Conservation (phyloP, 2,329 filamentous ascomycete species). For the Madurella mycetomatis region DNA sequence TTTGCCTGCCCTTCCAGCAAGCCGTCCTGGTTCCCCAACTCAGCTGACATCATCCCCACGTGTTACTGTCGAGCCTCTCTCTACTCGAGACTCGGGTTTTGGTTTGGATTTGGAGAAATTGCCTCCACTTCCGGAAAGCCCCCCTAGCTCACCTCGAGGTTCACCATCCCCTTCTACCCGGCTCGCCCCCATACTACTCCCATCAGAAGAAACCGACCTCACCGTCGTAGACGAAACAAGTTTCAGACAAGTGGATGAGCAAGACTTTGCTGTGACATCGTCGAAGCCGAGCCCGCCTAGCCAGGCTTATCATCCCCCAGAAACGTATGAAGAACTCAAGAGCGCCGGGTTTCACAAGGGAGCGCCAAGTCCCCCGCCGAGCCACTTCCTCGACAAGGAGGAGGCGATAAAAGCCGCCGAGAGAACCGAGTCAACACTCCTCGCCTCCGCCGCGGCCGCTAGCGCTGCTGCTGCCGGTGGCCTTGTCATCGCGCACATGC, state of each 20-base stretch:
- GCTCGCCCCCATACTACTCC: neutral
- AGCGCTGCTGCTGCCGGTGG: constrained; percentile 9
- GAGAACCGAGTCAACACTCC: constrained; percentile 2
- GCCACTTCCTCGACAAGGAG: constrained; percentile 4
- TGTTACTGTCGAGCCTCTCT: neutral
- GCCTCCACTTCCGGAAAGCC: constrained; percentile 5
- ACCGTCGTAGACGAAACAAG: neutral
- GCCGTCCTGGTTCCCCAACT: neutral
- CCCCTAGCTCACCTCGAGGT: neutral
- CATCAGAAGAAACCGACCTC: neutral
- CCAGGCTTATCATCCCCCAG: constrained; percentile 2
- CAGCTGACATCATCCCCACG: neutral
- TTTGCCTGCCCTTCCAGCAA: constrained; percentile 9
- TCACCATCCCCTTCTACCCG: neutral
- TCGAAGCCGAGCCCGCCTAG: neutral
- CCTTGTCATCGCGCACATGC: constrained; percentile 21
- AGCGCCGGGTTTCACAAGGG: neutral
- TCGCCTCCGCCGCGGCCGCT: constrained; percentile 9
- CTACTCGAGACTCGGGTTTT: neutral
- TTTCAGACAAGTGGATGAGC: constrained; percentile 8
- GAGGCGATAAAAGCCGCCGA: constrained; percentile 11
- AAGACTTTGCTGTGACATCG: constrained; percentile 7
- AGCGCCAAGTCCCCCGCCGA: constrained; percentile 4
- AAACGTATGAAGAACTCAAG: constrained; percentile 20
- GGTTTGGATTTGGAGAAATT: neutral